Base-by-base conservation (phyloP, 257 asterid species). In the Ocimum tenuiflorum region DNA sequence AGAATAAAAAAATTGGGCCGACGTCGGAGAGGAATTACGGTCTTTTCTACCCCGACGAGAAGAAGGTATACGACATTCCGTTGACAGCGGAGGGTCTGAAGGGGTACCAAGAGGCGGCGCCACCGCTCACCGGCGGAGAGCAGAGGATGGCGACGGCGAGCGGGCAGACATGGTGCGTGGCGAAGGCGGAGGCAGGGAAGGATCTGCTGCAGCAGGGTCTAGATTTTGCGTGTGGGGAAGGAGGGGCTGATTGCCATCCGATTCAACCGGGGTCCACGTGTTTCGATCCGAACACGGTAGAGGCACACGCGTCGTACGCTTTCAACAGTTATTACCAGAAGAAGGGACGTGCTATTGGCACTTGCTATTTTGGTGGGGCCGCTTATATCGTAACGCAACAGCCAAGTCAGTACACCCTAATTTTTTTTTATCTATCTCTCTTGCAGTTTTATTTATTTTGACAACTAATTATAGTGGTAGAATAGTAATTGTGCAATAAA, bases 221-320 rank as follows among this genome's bases (percentile, higher is more conserved):
- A 70, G 99, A 92, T 68, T 92, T 67, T 15, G 99, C 99, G 3
- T 92, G 99, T 50, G 97, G 99, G 7, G 90, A 79, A 23, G 99
- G 96, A 0, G 95, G 94, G 2, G 96, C 97, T 10, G 85, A 92
- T 22, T 92, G 99, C 90, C 95, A 82, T 77, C 86, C 87, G 83
- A 92, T 94, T n/a, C 99, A 90, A 70, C 95, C 91, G 0, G 96
- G 96, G 1, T 86, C 97, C 78, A 78, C 91, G 85, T 94, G 97
- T 81, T 94, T 84, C 78, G 75, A 90, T 83, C 97, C 99, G 6
- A 83, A 94, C 73, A 86, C 96, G 13, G 73, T 94, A 0, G 89
- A 76, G 73, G 92, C 99, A 2, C 99, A 92, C 65, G 97, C 99
- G 0, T 89, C 97, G 31, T 85, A 45, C 6, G 99, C 99, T 1